Evolutionary conservation across 306 rosid genomes (phyloP), one percentile per base, ranked within the genome.

Genomic region (Castanea mollissima): DNA sequence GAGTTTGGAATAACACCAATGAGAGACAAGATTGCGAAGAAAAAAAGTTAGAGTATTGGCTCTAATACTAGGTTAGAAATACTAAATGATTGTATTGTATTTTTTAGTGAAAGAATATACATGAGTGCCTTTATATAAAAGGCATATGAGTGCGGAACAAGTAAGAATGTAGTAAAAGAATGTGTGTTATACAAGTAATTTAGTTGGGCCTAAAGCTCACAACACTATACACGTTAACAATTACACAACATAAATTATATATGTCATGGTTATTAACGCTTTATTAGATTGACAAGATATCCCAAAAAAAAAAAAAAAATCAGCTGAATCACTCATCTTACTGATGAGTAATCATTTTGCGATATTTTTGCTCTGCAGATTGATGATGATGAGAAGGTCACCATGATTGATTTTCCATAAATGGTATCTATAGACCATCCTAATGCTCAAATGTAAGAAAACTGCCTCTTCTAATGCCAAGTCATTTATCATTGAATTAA

Each of bases 371-470:
- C 58, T 52, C 62, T 83, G 81, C 80, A 94, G 98, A 94, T 92
- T 75, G 89, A 85, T 60, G 92, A 94, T 69, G 97, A 92, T 20
- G 97, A 90, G 87, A 91, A 91, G 69, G 58, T 94, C 79, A 92
- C 97, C 31, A 76, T 94, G 93, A 92, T 94, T 71, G 97, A 91
- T 85, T 94, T 94, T 88, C 98, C 97, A 5, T 97, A 94, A 83
- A 94, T 90, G 98, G 97, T 94, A 58, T 92, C 97, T 76, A 89
- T 92, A 74, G 91, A 93, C 8, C 97, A 92, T 83, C 94, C 87
- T 25, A 94, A 92, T 83, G 97, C 94, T 6, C 91, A 92, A 81
- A 94, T 94, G 97, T 94, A 90, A 85, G 96, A 60, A 69, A 69
- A 38, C 74, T 55, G 44, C 75, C 81, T 77, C 52, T 64, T 49